A percentile compares a stretch with the other conserved stretches of the same genome.
Conservation (phyloP, 371 early-diverging fungal species). For the Mycotypha africana region DNA sequence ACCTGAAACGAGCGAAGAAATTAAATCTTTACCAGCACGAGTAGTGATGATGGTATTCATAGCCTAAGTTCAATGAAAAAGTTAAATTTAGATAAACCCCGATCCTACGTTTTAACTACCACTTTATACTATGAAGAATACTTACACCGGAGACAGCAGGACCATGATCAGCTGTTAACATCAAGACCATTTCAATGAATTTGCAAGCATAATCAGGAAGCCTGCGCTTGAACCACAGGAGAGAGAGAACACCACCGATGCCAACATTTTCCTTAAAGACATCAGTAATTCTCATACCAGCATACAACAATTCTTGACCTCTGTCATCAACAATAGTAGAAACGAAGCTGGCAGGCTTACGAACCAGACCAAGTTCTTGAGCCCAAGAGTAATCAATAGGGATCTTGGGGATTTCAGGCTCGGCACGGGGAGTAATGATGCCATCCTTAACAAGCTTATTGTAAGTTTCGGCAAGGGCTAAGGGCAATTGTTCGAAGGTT, state of each 20-base stretch:
- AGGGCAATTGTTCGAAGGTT: constrained; percentile 94
- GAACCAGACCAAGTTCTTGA: constrained; percentile 95
- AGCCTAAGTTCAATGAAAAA: constrained; percentile 47
- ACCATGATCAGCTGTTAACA: constrained; percentile 98
- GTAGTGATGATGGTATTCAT: constrained; percentile 99
- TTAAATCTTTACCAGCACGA: constrained; percentile 96
- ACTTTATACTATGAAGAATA: constrained; percentile 5
- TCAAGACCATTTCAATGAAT: constrained; percentile 98
- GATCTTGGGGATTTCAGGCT: constrained; percentile 96
- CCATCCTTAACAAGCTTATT: constrained; percentile 71
- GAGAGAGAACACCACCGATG: constrained; percentile 94
- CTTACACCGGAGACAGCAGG: constrained; percentile 65
- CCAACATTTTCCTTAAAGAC: constrained; percentile 98
- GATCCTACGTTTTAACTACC: not conserved
- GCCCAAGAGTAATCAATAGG: constrained; percentile 99
- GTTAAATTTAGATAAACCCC: not conserved
- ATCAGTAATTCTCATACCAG: constrained; percentile 96
- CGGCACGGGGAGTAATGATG: constrained; percentile 63
- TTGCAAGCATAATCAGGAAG: constrained; percentile 92
- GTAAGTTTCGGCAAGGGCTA: constrained; percentile 73
- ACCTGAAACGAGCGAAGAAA: constrained; percentile 92
- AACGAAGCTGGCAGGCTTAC: constrained; percentile 97
- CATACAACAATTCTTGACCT: constrained; percentile 97
- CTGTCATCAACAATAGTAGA: constrained; percentile 98
- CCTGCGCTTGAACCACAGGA: constrained; percentile 98